phyloP scores from a whole-genome alignment of 139 green algal species.

The Picocystis salinarum region DNA sequence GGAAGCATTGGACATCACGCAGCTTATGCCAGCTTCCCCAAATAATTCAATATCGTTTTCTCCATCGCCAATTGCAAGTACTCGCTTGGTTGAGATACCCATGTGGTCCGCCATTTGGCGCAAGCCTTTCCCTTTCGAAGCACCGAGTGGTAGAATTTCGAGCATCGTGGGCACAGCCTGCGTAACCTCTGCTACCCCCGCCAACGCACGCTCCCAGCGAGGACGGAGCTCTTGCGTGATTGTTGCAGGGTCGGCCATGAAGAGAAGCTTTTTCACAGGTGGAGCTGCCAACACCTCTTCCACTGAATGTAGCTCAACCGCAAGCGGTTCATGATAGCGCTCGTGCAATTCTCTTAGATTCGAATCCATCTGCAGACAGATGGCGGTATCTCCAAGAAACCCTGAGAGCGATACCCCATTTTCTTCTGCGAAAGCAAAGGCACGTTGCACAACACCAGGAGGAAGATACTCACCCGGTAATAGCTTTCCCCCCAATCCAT shows the following conservation, averaged over 20 bases:
- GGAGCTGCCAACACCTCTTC: constrained; percentile 10
- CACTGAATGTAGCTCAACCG: constrained; percentile 17
- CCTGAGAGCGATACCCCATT: constrained; percentile 20
- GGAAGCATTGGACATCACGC: constrained; percentile 90
- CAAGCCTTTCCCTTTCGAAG: constrained; percentile 9
- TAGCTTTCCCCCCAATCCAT: constrained; percentile 25
- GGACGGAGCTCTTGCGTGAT: constrained; percentile 29
- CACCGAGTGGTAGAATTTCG: constrained; percentile 69
- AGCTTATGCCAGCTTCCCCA: constrained; percentile 45
- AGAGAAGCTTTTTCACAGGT: constrained; percentile 63
- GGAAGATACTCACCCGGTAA: constrained; percentile 11
- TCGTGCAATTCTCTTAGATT: constrained; percentile 20
- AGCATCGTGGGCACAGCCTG: constrained; percentile 83
- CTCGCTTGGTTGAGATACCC: constrained; percentile 7
- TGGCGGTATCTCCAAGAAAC: constrained; percentile 73
- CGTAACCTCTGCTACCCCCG: constrained; percentile 27
- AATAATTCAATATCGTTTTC: constrained; percentile 76
- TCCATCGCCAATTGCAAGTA: constrained; percentile 85
- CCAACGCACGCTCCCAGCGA: constrained; percentile 24
- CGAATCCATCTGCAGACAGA: constrained; percentile 38
- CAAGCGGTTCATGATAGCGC: constrained; percentile 68
- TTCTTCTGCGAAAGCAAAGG: constrained; percentile 26
- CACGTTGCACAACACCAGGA: constrained; percentile 28
- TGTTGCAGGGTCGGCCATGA: constrained; percentile 39
- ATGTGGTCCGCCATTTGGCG: constrained; percentile 31